Percentiles rank a stretch among this genome's conserved stretches.
Evolutionary conservation across 1,139 yeast genomes (phyloP).

Genomic region (Suhomyces choctaworum): DNA sequence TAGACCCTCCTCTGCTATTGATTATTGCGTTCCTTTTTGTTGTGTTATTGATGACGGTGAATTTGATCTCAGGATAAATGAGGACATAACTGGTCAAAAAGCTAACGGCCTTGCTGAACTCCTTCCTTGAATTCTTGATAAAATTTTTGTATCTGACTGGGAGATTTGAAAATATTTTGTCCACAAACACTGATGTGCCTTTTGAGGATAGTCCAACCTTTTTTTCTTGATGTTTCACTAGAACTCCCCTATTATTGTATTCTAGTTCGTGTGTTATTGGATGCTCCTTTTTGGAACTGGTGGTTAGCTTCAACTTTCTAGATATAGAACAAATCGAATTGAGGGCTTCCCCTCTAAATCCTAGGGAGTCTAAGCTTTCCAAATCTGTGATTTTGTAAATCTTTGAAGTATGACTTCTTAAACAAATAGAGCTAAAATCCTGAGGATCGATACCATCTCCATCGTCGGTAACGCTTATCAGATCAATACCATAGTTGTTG

Average conservation of each 20-base stretch:
- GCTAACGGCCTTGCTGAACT: conserved; percentile 64
- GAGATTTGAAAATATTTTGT: conserved; percentile 57
- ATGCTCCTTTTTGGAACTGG: conserved; percentile 50
- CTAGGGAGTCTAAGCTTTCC: conserved; percentile 54
- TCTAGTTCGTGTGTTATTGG: conserved; percentile 60
- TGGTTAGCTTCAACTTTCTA: conserved; percentile 47
- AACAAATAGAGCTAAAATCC: conserved; percentile 64
- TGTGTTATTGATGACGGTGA: conserved; percentile 57
- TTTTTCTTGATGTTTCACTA: conserved; percentile 33
- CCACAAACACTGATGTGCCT: conserved; percentile 60
- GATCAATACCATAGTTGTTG: conserved; percentile 72
- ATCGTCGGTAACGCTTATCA: conserved; percentile 71
- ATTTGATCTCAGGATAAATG: conserved; percentile 55
- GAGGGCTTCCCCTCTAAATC: conserved; percentile 86
- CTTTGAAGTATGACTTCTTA: conserved; percentile 82
- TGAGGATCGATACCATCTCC: conserved; percentile 67
- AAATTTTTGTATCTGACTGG: conserved; percentile 80
- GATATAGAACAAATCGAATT: conserved; percentile 69
- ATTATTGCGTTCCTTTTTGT: conserved; percentile 52
- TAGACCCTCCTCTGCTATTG: conserved; percentile 47
- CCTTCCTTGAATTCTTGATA: conserved; percentile 64
- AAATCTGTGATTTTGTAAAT: conserved; percentile 59
- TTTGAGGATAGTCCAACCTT: conserved; percentile 38
- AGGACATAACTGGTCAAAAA: conserved; percentile 70
- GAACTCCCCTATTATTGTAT: conserved; percentile 54